phyloP scores from a whole-genome alignment of 1,139 yeast species.

The Pichia sp. region DNA sequence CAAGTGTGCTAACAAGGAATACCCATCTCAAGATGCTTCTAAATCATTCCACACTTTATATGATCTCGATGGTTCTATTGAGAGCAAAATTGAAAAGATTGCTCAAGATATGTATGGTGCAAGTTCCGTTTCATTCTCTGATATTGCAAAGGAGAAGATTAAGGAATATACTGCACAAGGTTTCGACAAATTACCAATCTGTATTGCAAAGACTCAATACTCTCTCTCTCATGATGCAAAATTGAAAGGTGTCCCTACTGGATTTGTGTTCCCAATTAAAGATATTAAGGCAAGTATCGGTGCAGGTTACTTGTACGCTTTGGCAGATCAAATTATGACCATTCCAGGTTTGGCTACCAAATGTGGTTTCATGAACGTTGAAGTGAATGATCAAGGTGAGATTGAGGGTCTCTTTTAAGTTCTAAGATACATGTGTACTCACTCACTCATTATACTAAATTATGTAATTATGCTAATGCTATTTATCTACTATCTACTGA shows the following conservation, averaged over 20 bases:
- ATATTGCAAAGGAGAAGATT: conserved; percentile 78
- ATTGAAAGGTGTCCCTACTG: conserved; percentile 92
- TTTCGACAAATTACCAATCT: conserved; percentile 85
- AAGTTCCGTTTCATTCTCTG: conserved; percentile 75
- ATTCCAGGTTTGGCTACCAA: conserved; percentile 97
- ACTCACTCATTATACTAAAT: no score
- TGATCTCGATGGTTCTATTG: conserved; percentile 63
- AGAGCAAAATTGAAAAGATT: conserved; percentile 74
- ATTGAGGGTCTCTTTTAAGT: conserved; percentile 84
- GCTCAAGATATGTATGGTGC: conserved; percentile 96
- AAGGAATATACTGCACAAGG: conserved; percentile 86
- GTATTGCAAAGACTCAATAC: conserved; percentile 97
- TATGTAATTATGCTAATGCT: no score
- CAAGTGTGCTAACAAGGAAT: conserved; percentile 50
- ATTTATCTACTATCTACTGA: no score
- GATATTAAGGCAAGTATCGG: conserved; percentile 94
- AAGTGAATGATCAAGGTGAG: conserved; percentile 87
- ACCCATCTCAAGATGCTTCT: conserved; percentile 25
- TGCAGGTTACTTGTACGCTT: conserved; percentile 93
- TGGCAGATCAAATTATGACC: conserved; percentile 96
- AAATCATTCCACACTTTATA: conserved; percentile 56
- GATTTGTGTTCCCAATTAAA: conserved; percentile 89
- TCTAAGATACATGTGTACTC: no score
- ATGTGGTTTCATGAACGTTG: conserved; percentile 96
- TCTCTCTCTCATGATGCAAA: conserved; percentile 91